Percentiles rank a stretch among this genome's conserved stretches.
Conservation (phyloP, 106 monocot genomes). For the Agapanthus africanus region DNA sequence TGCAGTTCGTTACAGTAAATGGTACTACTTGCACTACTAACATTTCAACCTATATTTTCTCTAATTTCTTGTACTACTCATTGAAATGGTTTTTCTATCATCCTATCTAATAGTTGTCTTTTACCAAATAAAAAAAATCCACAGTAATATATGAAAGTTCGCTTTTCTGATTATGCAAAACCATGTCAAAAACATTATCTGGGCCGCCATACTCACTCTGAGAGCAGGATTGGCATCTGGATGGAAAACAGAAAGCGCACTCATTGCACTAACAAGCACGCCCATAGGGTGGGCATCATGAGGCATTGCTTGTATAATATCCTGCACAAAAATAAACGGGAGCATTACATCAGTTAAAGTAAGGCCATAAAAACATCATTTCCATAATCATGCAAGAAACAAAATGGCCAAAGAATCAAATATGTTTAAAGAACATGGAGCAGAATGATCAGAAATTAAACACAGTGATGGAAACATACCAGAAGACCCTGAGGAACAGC, state of each 20-base stretch:
- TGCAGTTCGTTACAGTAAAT: too few species aligned
- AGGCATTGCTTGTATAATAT: slow-evolving; percentile 93
- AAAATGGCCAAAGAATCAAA: too few species aligned
- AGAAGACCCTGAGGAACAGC: slow-evolving; percentile 91
- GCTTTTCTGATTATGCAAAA: not conserved
- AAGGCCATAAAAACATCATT: not conserved
- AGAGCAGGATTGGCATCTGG: slow-evolving; percentile 98
- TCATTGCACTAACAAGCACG: slow-evolving; percentile 87
- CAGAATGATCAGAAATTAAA: not conserved
- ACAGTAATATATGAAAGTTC: too few species aligned
- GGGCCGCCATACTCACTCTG: slow-evolving; percentile 54
- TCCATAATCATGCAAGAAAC: not conserved
- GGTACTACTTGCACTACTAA: too few species aligned
- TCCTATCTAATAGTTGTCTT: too few species aligned
- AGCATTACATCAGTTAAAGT: not conserved
- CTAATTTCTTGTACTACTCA: too few species aligned
- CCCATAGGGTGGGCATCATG: slow-evolving; percentile 99
- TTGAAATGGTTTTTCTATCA: too few species aligned
- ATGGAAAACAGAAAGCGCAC: slow-evolving; percentile 94
- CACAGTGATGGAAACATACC: slow-evolving; percentile 28
- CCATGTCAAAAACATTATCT: not conserved
- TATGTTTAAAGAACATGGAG: not conserved
- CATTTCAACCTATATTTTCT: too few species aligned
- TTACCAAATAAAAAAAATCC: too few species aligned
- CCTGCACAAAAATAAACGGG: slow-evolving; percentile 31